phyloP scores from a whole-genome alignment of 2,329 filamentous ascomycete species.

The Nannizziopsis barbatae region DNA sequence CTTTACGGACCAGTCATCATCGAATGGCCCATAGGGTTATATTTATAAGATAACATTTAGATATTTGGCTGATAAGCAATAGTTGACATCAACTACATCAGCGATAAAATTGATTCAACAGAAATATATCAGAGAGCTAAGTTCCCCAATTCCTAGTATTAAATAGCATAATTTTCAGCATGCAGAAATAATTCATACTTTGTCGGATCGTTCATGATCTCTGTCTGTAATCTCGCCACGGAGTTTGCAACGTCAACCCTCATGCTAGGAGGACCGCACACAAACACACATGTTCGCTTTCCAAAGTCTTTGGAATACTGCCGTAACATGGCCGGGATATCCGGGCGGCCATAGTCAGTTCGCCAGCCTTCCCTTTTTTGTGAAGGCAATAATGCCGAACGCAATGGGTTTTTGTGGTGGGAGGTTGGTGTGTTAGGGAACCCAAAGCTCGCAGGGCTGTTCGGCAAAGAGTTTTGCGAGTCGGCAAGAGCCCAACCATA shows the following conservation, averaged over 20 bases:
- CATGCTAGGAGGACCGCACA: conserved; percentile 83
- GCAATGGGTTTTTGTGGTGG: conserved; percentile 80
- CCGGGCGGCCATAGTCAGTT: conserved; percentile 82
- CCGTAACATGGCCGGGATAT: conserved; percentile 75
- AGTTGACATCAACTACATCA: too few relatives aligned
- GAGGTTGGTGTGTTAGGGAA: conserved; percentile 76
- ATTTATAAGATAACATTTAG: too few relatives aligned
- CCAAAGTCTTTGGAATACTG: conserved; percentile 76
- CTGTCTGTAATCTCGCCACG: conserved; percentile 68
- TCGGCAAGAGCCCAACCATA: conserved; percentile 11
- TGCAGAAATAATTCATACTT: conserved; percentile 89
- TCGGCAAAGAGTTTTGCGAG: conserved; percentile 10
- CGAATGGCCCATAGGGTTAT: too few relatives aligned
- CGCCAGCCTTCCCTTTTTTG: conserved; percentile 62
- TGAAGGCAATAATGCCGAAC: conserved; percentile 65
- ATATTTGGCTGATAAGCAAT: too few relatives aligned
- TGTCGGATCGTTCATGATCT: conserved; percentile 66
- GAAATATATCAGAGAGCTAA: background rate
- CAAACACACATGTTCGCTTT: conserved; percentile 73
- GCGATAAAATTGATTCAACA: too few relatives aligned
- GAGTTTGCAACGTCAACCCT: conserved; percentile 76
- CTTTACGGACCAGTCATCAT: too few relatives aligned
- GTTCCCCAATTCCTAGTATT: conserved; percentile 9
- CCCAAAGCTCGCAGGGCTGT: conserved; percentile 53
- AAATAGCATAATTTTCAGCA: conserved; percentile 89